These are phyloP conservation scores for Phytophthora syringae DNA, from an alignment of 352 stramenopile species.

Conservation along the genomic window DNA sequence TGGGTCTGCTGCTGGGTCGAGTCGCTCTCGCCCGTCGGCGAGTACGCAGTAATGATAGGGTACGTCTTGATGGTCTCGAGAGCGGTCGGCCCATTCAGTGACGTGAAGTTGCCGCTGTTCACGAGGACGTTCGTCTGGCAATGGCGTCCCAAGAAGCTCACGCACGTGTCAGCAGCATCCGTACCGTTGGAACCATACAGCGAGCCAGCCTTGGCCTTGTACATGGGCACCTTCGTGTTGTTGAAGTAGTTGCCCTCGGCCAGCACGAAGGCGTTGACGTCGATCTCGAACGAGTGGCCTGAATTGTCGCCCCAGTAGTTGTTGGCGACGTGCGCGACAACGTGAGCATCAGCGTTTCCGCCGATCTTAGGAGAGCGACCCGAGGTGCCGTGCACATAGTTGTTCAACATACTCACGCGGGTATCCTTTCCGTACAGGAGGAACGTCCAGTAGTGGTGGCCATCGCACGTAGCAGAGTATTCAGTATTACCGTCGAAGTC, in stretches of 20 bases:
- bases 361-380: constrained; percentile 40
- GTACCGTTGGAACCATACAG: constrained; percentile 19
- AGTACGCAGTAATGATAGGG: constrained; percentile 13
- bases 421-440: constrained; percentile 46
- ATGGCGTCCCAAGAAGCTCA: constrained; percentile 19
- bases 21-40: background rate
- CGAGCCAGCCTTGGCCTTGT: constrained; percentile 4
- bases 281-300: constrained; percentile 38
- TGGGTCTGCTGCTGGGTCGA: constrained; percentile 19
- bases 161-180: constrained; percentile 25
- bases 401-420: constrained; percentile 41
- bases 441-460: constrained; percentile 59
- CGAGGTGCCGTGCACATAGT: constrained; percentile 45
- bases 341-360: constrained; percentile 17
- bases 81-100: constrained; percentile 20
- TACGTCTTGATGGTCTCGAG: constrained; percentile 23
- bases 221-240: constrained; percentile 30
- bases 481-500: constrained; percentile 52
- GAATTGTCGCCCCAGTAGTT: constrained; percentile 50
- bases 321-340: constrained; percentile 35
- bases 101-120: constrained; percentile 23
- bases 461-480: constrained; percentile 51
- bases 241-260: constrained; percentile 53
- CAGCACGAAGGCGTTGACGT: constrained; percentile 25
- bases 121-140: constrained; percentile 27